A percentile compares a stretch with the other conserved stretches of the same genome.
These are phyloP conservation scores for Populus pruinosa DNA, from an alignment of 345 rosid genomes.

Conservation along the genomic window DNA sequence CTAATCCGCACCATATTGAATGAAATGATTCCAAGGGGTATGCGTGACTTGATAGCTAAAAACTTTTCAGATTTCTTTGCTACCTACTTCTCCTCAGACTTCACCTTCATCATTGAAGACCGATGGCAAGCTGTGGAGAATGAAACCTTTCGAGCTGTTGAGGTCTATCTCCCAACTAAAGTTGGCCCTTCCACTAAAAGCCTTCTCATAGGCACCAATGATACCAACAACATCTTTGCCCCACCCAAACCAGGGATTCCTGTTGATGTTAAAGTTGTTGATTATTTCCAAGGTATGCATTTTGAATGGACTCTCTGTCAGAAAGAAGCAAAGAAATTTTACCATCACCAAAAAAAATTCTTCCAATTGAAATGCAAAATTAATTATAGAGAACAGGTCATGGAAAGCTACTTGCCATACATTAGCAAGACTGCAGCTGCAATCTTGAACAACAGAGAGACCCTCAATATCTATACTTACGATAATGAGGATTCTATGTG, in stretches of 20 bases:
- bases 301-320: constrained; percentile 26
- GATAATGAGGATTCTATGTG: constrained; percentile 9
- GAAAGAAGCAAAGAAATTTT: constrained; percentile 21
- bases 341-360: not conserved
- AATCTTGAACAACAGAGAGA: constrained; percentile 16
- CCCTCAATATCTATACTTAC: constrained; percentile 34
- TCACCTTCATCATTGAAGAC: constrained; percentile 37
- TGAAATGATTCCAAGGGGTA: constrained; percentile 27
- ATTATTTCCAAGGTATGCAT: constrained; percentile 19
- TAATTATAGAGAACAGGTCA: constrained; percentile 15
- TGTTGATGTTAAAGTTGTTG: constrained; percentile 15
- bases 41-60: constrained; percentile 8
- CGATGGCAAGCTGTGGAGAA: constrained; percentile 40
- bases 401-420: constrained; percentile 19
- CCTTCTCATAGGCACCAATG: constrained; percentile 31
- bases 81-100: constrained; percentile 20
- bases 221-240: constrained; percentile 16
- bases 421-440: constrained; percentile 13
- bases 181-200: constrained; percentile 20
- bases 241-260: constrained; percentile 28
- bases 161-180: constrained; percentile 32
- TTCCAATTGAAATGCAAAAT: constrained; percentile 25
- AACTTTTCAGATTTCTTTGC: constrained; percentile 2
- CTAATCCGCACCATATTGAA: constrained; percentile 28
- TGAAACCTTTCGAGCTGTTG: constrained; percentile 34